Percentiles rank a stretch among this genome's conserved stretches.
Evolutionary conservation across 2,329 filamentous ascomycete species (phyloP).

Genomic region (Claviceps paspali): DNA sequence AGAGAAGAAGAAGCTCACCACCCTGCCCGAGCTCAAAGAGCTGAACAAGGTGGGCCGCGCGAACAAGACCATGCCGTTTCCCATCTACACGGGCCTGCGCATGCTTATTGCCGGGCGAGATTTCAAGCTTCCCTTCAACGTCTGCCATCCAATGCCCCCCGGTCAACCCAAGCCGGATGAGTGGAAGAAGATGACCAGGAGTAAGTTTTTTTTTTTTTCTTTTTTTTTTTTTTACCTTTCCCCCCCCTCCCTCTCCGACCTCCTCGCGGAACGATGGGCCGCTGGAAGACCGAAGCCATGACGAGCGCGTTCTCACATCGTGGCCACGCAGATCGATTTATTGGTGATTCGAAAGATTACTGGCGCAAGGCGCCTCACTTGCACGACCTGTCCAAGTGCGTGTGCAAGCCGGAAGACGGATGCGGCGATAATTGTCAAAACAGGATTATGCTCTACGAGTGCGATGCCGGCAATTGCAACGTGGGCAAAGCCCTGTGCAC

Average conservation of each 20-base stretch:
- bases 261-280: too few species aligned
- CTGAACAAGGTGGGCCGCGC: conserved; percentile 23
- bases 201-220: conserved; percentile 29
- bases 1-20: conserved; percentile 36
- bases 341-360: conserved; percentile 63
- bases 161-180: conserved; percentile 86
- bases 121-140: conserved; percentile 79
- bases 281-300: too few species aligned
- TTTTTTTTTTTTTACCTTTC: too few species aligned
- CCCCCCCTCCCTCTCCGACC: too few species aligned
- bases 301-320: background rate
- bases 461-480: conserved; percentile 78
- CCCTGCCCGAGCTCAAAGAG: conserved; percentile 29
- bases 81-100: conserved; percentile 63
- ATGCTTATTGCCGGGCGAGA: conserved; percentile 58
- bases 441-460: conserved; percentile 93
- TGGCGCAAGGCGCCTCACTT: conserved; percentile 70
- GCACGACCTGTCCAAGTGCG: conserved; percentile 60
- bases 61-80: conserved; percentile 51
- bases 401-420: conserved; percentile 61
- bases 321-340: conserved; percentile 57
- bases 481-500: conserved; percentile 58
- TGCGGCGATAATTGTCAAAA: conserved; percentile 90
- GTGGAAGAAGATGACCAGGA: conserved; percentile 84
- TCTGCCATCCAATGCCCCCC: conserved; percentile 73